A percentile compares a stretch with the other conserved stretches of the same genome.
phyloP scores from a whole-genome alignment of 352 stramenopile species.

The Pythium sp. region DNA sequence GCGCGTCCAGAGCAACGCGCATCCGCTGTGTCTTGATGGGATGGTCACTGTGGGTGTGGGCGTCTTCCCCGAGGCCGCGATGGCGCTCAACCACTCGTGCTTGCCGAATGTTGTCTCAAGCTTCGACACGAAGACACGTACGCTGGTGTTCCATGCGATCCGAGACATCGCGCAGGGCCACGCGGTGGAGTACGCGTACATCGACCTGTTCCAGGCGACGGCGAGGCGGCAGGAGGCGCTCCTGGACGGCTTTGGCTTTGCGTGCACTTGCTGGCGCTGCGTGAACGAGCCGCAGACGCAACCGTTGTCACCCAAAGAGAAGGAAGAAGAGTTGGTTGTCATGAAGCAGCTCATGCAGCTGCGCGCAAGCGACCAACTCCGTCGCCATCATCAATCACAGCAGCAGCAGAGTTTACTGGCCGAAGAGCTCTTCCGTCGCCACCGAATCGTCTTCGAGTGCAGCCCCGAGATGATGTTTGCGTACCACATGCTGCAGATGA shows the following conservation, averaged over 20 bases:
- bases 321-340: slow-evolving; percentile 11
- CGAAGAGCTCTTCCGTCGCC: slow-evolving; percentile 9
- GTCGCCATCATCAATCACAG: slow-evolving; percentile 2
- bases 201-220: slow-evolving; percentile 46
- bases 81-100: slow-evolving; percentile 73
- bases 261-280: slow-evolving; percentile 47
- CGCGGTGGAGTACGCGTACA: slow-evolving; percentile 53
- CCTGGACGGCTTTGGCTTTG: slow-evolving; percentile 46
- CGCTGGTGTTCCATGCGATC: slow-evolving; percentile 50
- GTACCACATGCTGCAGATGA: slow-evolving; percentile 41
- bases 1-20: slow-evolving; percentile 53
- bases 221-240: slow-evolving; percentile 35
- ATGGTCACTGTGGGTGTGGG: slow-evolving; percentile 39
- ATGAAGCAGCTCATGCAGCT: slow-evolving; percentile 36
- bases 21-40: slow-evolving; percentile 48
- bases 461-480: slow-evolving; percentile 37
- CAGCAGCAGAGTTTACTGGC: slow-evolving; percentile 15
- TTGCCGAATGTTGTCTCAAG: slow-evolving; percentile 50
- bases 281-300: slow-evolving; percentile 12
- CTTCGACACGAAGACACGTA: slow-evolving; percentile 43
- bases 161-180: slow-evolving; percentile 24
- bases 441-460: slow-evolving; percentile 19
- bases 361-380: background rate
- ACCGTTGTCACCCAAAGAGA: slow-evolving; percentile 3
- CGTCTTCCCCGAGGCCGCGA: slow-evolving; percentile 66